phyloP scores from a whole-genome alignment of 306 rosid genomes.

The Styphnolobium japonicum region DNA sequence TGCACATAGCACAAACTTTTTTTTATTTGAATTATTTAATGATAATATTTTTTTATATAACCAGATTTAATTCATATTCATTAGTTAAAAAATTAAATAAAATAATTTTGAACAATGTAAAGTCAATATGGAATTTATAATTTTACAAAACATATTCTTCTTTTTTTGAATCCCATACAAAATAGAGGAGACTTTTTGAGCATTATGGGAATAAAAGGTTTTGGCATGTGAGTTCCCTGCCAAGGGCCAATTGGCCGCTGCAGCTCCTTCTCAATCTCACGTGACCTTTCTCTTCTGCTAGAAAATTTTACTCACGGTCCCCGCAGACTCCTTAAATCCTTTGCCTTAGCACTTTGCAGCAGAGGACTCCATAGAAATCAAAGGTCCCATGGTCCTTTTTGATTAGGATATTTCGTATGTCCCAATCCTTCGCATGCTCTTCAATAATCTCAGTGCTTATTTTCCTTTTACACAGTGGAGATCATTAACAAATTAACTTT shows the following conservation, averaged over 20 bases:
- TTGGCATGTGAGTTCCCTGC: constrained; percentile 36
- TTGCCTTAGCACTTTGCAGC: neutral
- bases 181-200: neutral
- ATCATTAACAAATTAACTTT: constrained; percentile 4
- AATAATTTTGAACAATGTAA: too few species aligned
- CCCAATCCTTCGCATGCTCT: neutral
- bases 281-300: constrained; percentile 17
- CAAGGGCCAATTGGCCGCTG: neutral
- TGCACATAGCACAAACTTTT: too few species aligned
- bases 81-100: too few species aligned
- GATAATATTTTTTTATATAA: too few species aligned
- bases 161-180: too few species aligned
- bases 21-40: too few species aligned
- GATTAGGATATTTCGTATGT: constrained; percentile 1
- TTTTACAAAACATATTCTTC: too few species aligned
- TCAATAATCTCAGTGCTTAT: neutral
- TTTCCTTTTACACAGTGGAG: neutral
- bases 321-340: constrained; percentile 5
- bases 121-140: too few species aligned
- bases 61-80: too few species aligned
- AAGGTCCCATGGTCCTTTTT: neutral
- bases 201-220: constrained; percentile 6
- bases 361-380: neutral
- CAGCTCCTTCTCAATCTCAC: constrained; percentile 11
- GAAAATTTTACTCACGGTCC: constrained; percentile 24